These are phyloP conservation scores for Monilinia vaccinii-corymbosi DNA, from an alignment of 2,329 filamentous ascomycete species.

Conservation along the genomic window DNA sequence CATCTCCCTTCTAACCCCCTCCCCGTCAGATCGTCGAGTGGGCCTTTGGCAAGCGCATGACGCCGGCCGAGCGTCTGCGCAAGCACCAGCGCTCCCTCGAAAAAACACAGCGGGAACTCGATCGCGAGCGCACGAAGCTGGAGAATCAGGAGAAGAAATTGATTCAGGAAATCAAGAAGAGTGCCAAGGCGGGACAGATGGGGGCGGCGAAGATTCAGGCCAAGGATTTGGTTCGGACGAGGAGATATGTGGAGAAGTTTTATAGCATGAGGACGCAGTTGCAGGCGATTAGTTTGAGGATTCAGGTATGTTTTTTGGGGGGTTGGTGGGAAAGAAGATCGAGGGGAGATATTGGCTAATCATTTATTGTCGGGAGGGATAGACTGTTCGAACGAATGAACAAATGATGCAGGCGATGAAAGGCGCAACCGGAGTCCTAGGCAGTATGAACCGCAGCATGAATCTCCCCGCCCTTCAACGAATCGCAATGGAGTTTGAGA, in stretches of 20 bases:
- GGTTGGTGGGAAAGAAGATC: neutral
- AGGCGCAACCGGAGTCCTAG: conserved; percentile 82
- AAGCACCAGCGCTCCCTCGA: conserved; percentile 96
- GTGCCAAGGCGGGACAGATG: conserved; percentile 95
- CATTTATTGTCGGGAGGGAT: neutral
- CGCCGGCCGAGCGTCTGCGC: conserved; percentile 80
- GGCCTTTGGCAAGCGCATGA: conserved; percentile 99
- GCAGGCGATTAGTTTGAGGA: conserved; percentile 87
- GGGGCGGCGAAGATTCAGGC: conserved; percentile 98
- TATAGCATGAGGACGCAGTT: conserved; percentile 96
- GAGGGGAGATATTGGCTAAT: neutral
- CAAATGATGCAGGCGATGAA: conserved; percentile 99
- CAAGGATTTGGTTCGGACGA: conserved; percentile 88
- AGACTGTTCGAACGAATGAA: conserved; percentile 97
- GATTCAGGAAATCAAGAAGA: conserved; percentile 93
- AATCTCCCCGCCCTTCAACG: conserved; percentile 90
- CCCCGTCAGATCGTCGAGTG: conserved; percentile 78
- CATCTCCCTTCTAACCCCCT: neutral
- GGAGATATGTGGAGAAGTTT: conserved; percentile 95
- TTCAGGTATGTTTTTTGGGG: conserved; percentile 55
- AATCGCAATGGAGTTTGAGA: conserved; percentile 98
- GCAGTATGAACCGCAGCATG: conserved; percentile 97
- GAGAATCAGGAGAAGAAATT: conserved; percentile 99
- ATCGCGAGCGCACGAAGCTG: conserved; percentile 88
- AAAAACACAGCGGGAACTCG: conserved; percentile 92